Evolutionary conservation across 768 basidiomycete species (phyloP).

Genomic region (Mycena galopus): DNA sequence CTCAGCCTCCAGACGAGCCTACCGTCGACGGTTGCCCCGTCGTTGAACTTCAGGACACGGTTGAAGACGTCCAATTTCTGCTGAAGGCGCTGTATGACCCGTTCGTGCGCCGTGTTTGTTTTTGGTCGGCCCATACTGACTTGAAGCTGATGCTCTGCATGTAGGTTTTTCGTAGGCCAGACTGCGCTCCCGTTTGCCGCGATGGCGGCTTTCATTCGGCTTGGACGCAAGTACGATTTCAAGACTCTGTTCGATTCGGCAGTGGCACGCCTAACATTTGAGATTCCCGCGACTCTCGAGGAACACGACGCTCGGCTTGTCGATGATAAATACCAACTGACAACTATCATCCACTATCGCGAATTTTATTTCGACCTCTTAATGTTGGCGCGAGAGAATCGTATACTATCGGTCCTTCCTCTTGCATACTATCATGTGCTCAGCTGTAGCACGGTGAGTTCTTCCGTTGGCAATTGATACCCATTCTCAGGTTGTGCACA

Average conservation of each 20-base stretch:
- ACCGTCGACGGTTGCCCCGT: conserved; percentile 3
- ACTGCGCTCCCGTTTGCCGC: neutral
- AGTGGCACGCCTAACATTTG: neutral
- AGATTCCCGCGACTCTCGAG: neutral
- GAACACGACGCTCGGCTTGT: neutral
- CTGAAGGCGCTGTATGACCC: neutral
- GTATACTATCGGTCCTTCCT: neutral
- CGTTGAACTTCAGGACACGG: neutral
- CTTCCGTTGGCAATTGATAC: neutral
- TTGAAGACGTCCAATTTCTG: neutral
- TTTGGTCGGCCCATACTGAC: neutral
- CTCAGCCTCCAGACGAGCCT: conserved; percentile 1
- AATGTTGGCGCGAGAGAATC: conserved; percentile 10
- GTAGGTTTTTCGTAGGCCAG: neutral
- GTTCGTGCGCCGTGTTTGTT: neutral
- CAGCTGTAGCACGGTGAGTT: neutral
- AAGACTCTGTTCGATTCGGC: neutral
- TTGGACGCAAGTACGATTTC: neutral
- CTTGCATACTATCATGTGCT: neutral
- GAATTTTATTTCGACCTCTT: neutral
- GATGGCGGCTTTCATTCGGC: neutral
- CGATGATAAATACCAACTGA: neutral
- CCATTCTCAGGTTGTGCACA: neutral
- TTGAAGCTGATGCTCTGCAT: neutral
- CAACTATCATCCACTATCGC: neutral